Conservation (phyloP, 352 stramenopile species). For the Pythium pyrilobum region DNA sequence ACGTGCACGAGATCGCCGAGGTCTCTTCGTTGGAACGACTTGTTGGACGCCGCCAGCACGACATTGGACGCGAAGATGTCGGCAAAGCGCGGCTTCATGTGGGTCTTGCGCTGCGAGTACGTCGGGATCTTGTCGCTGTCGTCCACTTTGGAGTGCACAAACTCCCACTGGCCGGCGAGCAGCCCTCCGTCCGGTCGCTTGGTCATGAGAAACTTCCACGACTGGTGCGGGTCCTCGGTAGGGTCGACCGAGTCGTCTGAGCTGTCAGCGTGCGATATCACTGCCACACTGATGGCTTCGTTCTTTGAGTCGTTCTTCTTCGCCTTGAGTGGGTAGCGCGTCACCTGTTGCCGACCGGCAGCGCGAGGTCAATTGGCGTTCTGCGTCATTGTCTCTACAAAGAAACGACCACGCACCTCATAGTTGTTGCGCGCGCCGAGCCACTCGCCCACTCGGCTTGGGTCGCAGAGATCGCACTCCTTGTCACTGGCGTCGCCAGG, state of each 20-base stretch:
- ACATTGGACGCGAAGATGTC: constrained; percentile 28
- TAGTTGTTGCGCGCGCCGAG: constrained; percentile 15
- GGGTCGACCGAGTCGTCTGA: not conserved
- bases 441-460: constrained; percentile 52
- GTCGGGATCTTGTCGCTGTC: constrained; percentile 60
- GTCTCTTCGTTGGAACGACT: constrained; percentile 35
- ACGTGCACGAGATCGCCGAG: constrained; percentile 77
- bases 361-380: too few relatives aligned
- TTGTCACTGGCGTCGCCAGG: not conserved
- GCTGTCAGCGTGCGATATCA: constrained; percentile 43
- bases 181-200: constrained; percentile 68
- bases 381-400: too few relatives aligned
- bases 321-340: constrained; percentile 75
- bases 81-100: constrained; percentile 38
- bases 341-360: constrained; percentile 44
- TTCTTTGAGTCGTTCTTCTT: constrained; percentile 77
- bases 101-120: constrained; percentile 53
- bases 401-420: constrained; percentile 11
- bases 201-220: constrained; percentile 73
- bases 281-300: constrained; percentile 67
- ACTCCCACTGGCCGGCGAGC: constrained; percentile 87
- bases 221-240: constrained; percentile 8
- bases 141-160: constrained; percentile 67
- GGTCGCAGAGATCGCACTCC: constrained; percentile 63
- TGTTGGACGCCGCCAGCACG: constrained; percentile 17